These are phyloP conservation scores for Stephania japonica DNA, from an alignment of 164 flowering plant genomes.

Conservation along the genomic window DNA sequence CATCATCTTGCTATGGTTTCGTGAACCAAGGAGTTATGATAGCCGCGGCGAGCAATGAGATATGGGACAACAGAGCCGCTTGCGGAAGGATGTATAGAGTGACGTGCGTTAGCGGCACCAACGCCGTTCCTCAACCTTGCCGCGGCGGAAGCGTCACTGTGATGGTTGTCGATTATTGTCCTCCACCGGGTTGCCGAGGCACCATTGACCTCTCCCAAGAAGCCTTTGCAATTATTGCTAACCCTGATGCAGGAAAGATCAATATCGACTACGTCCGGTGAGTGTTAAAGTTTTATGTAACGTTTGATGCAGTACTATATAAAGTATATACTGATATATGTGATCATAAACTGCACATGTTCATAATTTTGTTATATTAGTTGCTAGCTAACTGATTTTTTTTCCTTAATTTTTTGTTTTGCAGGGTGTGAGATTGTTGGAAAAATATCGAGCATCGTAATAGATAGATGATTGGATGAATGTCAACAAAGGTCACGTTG, in stretches of 20 bases:
- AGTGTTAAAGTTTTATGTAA: too few relatives aligned
- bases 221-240: slow-evolving; percentile 3
- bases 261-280: slow-evolving; percentile 3
- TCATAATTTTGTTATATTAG: too few relatives aligned
- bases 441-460: too few relatives aligned
- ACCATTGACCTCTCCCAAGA: slow-evolving; percentile 11
- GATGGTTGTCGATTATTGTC: slow-evolving; percentile 6
- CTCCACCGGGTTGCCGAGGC: slow-evolving; percentile 4
- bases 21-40: slow-evolving; percentile 28
- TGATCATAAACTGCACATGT: too few relatives aligned
- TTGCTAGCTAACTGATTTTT: too few relatives aligned
- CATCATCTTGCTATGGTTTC: slow-evolving; percentile 32
- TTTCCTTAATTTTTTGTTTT: too few relatives aligned
- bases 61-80: slow-evolving; percentile 24
- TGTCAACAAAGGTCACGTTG: too few relatives aligned
- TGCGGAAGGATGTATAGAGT: slow-evolving; percentile 29
- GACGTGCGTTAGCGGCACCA: slow-evolving; percentile 25
- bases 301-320: too few relatives aligned
- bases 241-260: slow-evolving; percentile 7
- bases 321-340: too few relatives aligned
- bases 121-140: slow-evolving; percentile 26
- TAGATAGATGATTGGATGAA: too few relatives aligned
- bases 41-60: slow-evolving; percentile 26
- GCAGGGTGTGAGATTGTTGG: too few relatives aligned
- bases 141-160: slow-evolving; percentile 5